phyloP scores from a whole-genome alignment of 2,329 filamentous ascomycete species.

The Neopestalotiopsis rosae region DNA sequence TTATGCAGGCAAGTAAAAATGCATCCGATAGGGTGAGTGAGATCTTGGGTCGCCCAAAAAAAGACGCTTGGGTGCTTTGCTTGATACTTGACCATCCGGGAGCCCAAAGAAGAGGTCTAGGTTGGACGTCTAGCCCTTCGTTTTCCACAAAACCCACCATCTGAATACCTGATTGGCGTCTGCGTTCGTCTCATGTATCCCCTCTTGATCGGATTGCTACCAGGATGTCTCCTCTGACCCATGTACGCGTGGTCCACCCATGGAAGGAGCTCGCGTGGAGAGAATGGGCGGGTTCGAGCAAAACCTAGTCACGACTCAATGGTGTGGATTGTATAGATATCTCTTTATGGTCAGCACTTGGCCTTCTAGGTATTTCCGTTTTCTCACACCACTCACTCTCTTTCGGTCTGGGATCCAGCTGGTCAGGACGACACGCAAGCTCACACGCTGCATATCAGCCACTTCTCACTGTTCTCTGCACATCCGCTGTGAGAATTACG shows the following conservation, averaged over 20 bases:
- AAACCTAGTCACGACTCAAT: constrained; percentile 1
- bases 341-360: background rate
- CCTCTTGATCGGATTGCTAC: constrained; percentile 5
- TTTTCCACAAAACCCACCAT: background rate
- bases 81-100: background rate
- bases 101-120: background rate
- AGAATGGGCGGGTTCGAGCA: background rate
- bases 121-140: background rate
- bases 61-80: constrained; percentile 4
- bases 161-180: constrained; percentile 15
- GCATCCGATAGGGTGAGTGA: background rate
- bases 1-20: background rate
- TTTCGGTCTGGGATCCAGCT: background rate
- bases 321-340: constrained; percentile 2
- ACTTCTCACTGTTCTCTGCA: background rate
- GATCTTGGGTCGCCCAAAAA: background rate
- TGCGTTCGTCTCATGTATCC: constrained; percentile 9
- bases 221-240: background rate
- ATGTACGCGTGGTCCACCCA: background rate
- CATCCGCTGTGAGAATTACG: background rate
- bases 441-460: background rate
- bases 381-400: background rate
- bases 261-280: background rate
- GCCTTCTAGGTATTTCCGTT: background rate
- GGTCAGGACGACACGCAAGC: background rate